Base-by-base conservation (phyloP, 2,329 filamentous ascomycete genomes). In the Grosmannia serpens region DNA sequence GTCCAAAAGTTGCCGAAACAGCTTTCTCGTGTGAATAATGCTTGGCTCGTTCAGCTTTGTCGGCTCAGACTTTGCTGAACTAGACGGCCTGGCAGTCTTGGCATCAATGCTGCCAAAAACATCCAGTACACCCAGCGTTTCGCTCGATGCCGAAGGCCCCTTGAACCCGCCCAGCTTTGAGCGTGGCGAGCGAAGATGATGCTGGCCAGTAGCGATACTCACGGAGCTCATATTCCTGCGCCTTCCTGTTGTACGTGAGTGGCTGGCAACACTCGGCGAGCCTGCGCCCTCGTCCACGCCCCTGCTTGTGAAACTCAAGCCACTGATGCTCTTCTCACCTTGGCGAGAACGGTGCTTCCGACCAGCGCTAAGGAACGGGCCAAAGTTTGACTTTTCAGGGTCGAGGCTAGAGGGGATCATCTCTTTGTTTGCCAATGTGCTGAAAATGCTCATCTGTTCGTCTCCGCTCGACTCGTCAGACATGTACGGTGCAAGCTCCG, bases 391-490 rank as follows among this genome's bases (percentile, higher is more conserved):
- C 65, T 83, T 88, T 62, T 96, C 91, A 57, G 83, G 82, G 55
- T 96, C 91, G 29, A 82, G 80, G 61, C 82, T 87, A 22, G 84
- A 79, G 20, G 84, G 79, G 13, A 83, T 77, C 24, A 82, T 73
- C 59, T 86, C 84, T 53, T 81, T 80, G 59, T 80, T 83, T n/a
- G 91, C 77, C 74, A 87, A 80, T 8, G 82, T 84, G 1, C 88
- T 85, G 71, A 95, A 88, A 15, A 96, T 86, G 67, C 87, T 91
- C 72, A 91, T 86, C 65, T 95, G 89, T 64, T 99, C 91, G 65
- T 96, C 91, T 44, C 88, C 92, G 66, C 90, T 96, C 1, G 91
- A 96, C 53, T 89, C 91, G 69, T 99, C 94, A 8, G 94, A 99
- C 78, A 99, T 88, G 72, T 95, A 99, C 38, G 90, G 88, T 6